Evolutionary conservation across 2,329 filamentous ascomycete genomes (phyloP).

Genomic region (Zymoseptoria brevis): DNA sequence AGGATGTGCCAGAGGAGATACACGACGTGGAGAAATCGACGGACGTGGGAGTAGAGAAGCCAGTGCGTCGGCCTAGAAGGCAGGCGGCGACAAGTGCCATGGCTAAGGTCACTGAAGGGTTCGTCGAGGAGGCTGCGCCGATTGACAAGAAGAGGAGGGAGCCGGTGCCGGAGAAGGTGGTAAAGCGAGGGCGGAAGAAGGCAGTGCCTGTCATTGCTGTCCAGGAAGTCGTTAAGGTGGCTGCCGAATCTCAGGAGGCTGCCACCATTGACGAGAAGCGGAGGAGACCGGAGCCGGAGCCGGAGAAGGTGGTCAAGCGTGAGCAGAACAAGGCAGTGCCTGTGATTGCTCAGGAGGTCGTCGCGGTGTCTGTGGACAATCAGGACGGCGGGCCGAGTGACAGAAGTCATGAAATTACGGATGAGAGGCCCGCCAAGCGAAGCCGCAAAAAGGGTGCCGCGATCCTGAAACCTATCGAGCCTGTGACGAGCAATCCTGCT

Average conservation of each 20-base stretch:
- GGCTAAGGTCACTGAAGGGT: slow-evolving; percentile 17
- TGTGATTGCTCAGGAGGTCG: background rate
- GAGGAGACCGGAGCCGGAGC: background rate
- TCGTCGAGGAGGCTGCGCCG: slow-evolving; percentile 18
- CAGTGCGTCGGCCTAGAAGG: slow-evolving; percentile 15
- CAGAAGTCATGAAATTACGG: background rate
- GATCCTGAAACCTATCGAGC: background rate
- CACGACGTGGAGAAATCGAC: background rate
- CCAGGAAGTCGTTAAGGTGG: background rate
- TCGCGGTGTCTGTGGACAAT: background rate
- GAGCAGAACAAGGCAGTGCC: background rate
- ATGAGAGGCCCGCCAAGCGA: background rate
- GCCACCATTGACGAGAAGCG: background rate
- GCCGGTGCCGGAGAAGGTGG: slow-evolving; percentile 2
- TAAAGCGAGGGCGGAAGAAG: background rate
- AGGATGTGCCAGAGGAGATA: background rate
- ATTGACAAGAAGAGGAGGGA: slow-evolving; percentile 18
- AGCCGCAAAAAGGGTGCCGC: background rate
- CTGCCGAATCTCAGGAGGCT: background rate
- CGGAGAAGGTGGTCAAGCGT: slow-evolving; percentile 1
- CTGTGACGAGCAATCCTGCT: background rate
- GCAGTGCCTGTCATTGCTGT: background rate
- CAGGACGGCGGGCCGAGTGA: background rate
- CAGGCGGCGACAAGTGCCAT: slow-evolving; percentile 19
- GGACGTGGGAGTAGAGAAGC: background rate